A percentile compares a stretch with the other conserved stretches of the same genome.
These are phyloP conservation scores for Candida chauliodis DNA, from an alignment of 805 yeast genomes.

Conservation along the genomic window DNA sequence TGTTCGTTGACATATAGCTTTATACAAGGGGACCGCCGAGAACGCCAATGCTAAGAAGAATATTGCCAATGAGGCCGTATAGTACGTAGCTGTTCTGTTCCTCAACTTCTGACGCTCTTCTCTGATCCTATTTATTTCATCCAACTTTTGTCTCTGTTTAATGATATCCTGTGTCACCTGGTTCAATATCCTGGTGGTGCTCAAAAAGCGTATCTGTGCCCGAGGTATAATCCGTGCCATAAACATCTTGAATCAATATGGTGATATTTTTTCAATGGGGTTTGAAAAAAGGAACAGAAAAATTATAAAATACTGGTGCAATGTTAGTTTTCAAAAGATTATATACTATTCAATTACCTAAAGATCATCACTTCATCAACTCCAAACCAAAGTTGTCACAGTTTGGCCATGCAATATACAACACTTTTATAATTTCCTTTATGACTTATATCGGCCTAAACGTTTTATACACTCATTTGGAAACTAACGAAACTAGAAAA, in stretches of 20 bases:
- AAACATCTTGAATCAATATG: too few species aligned
- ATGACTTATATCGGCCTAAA: slow-evolving; percentile 35
- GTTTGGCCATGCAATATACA: slow-evolving; percentile 35
- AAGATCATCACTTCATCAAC: slow-evolving; percentile 2
- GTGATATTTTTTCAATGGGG: too few species aligned
- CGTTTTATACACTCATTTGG: slow-evolving; percentile 28
- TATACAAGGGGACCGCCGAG: slow-evolving; percentile 88
- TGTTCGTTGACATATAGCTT: slow-evolving; percentile 89
- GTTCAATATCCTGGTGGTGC: not conserved
- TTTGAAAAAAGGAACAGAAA: slow-evolving; percentile 1
- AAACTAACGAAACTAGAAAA: slow-evolving; percentile 23
- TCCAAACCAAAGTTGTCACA: slow-evolving; percentile 31
- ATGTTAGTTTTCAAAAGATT: not conserved
- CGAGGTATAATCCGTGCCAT: too few species aligned
- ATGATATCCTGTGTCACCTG: not conserved
- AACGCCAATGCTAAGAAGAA: slow-evolving; percentile 75
- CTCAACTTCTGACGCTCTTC: slow-evolving; percentile 28
- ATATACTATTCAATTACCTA: slow-evolving; percentile 6
- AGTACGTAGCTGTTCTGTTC: slow-evolving; percentile 58
- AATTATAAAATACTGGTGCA: not conserved
- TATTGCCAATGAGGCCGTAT: slow-evolving; percentile 65
- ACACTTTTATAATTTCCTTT: slow-evolving; percentile 37
- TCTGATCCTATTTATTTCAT: slow-evolving; percentile 19
- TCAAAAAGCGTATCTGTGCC: not conserved
- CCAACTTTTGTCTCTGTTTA: slow-evolving; percentile 11